A percentile compares a stretch with the other conserved stretches of the same genome.
phyloP scores from a whole-genome alignment of 2,329 filamentous ascomycete species.

The Trichoderma brevicompactum region DNA sequence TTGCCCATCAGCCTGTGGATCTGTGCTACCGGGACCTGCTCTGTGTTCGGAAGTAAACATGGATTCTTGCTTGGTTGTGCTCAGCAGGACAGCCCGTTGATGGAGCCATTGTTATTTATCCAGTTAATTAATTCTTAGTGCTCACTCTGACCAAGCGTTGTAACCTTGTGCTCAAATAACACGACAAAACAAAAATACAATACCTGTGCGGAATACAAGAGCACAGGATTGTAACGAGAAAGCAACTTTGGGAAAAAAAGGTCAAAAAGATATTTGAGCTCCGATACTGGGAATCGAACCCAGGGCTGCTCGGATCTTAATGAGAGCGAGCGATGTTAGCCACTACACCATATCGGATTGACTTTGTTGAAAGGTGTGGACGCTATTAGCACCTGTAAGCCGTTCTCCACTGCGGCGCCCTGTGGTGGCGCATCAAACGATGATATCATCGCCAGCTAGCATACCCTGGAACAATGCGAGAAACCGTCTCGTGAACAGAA shows the following conservation, averaged over 20 bases:
- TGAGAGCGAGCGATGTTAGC: slow-evolving; percentile 43
- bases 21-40: slow-evolving; percentile 6
- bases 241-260: too few species aligned
- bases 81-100: not conserved
- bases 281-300: slow-evolving; percentile 32
- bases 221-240: too few species aligned
- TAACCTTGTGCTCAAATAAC: not conserved
- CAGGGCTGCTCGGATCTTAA: slow-evolving; percentile 30
- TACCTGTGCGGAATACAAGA: too few species aligned
- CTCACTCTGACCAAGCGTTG: slow-evolving; percentile 6
- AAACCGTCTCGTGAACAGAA: too few species aligned
- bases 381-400: not conserved
- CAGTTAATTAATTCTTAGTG: slow-evolving; percentile 1
- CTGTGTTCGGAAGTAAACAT: slow-evolving; percentile 11
- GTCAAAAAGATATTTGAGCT: slow-evolving; percentile 7
- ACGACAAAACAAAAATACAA: not conserved
- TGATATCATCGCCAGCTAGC: too few species aligned
- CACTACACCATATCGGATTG: slow-evolving; percentile 44
- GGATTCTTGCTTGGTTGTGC: not conserved
- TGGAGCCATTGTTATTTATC: not conserved
- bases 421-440: not conserved
- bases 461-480: too few species aligned
- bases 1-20: slow-evolving; percentile 20
- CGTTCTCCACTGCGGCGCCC: not conserved
- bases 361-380: not conserved